phyloP scores from a whole-genome alignment of 78 protist species.

The Dictyostelium brefeldianum region DNA sequence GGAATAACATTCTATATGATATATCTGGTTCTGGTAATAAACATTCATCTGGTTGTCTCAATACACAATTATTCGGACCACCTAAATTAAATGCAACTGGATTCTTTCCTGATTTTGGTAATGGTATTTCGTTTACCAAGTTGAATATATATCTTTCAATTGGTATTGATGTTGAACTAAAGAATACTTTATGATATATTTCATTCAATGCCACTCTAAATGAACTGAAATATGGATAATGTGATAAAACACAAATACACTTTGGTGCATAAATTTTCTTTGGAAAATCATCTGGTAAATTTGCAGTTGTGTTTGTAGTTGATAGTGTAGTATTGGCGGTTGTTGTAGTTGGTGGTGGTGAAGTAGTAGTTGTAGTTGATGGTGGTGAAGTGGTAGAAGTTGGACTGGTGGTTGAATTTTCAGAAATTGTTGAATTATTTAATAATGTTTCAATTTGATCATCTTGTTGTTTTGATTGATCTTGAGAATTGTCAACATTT shows the following conservation, averaged over 20 bases:
- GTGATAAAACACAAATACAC: conserved; percentile 79
- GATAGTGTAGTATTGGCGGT: neutral
- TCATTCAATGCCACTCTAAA: conserved; percentile 73
- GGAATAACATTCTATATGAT: conserved; percentile 44
- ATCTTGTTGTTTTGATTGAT: neutral
- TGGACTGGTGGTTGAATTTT: neutral
- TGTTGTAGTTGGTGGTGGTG: neutral
- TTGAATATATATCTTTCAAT: conserved; percentile 63
- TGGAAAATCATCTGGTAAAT: neutral
- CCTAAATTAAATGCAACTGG: conserved; percentile 31
- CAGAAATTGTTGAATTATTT: conserved; percentile 23
- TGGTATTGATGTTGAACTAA: conserved; percentile 45
- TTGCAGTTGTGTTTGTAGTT: neutral
- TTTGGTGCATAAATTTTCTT: conserved; percentile 44
- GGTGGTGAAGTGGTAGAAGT: neutral
- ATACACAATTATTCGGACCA: neutral
- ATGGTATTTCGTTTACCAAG: conserved; percentile 57
- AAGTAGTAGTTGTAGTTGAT: neutral
- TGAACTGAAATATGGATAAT: conserved; percentile 74
- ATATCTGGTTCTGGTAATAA: conserved; percentile 67
- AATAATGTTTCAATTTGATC: neutral
- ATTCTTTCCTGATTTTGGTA: conserved; percentile 54
- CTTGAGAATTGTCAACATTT: no score
- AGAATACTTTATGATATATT: conserved; percentile 67
- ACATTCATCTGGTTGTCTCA: conserved; percentile 52